These are phyloP conservation scores for Tetrahymena thermophila DNA, from an alignment of 73 alveolate genomes.

Conservation along the genomic window DNA sequence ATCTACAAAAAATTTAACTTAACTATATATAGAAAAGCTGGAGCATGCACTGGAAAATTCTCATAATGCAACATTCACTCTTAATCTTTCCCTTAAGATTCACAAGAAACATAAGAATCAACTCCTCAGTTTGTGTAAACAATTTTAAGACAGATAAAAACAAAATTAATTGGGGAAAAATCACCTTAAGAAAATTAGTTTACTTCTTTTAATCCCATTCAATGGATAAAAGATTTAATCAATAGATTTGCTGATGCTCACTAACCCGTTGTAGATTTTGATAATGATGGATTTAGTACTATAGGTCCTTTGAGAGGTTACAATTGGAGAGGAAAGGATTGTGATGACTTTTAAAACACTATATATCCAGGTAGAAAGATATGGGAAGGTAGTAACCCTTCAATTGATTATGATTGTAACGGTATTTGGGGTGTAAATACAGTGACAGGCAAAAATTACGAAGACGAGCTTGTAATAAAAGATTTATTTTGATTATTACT, in stretches of 20 bases:
- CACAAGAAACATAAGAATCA: not conserved
- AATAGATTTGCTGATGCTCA: not conserved
- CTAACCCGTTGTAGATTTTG: not conserved
- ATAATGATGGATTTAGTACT: not conserved
- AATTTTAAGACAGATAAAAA: not conserved
- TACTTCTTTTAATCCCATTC: not conserved
- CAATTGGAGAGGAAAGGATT: conserved; percentile 20
- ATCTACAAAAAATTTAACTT: not conserved
- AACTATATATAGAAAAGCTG: not conserved
- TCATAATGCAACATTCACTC: not conserved
- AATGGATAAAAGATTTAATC: conserved; percentile 5
- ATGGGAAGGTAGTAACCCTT: not conserved
- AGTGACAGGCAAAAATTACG: not conserved
- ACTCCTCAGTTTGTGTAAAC: not conserved
- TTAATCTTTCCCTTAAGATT: not conserved
- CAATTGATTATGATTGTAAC: not conserved
- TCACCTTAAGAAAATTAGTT: not conserved
- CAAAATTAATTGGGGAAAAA: not conserved
- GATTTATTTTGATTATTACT: not conserved
- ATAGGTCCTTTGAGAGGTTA: conserved; percentile 11
- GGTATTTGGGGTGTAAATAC: conserved; percentile 5
- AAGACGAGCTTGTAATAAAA: not conserved
- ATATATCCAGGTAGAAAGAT: conserved; percentile 7
- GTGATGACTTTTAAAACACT: not conserved
- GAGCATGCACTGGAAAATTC: not conserved